Evolutionary conservation across 371 early-diverging fungal species (phyloP).

Genomic region (Umbelopsis sp.): DNA sequence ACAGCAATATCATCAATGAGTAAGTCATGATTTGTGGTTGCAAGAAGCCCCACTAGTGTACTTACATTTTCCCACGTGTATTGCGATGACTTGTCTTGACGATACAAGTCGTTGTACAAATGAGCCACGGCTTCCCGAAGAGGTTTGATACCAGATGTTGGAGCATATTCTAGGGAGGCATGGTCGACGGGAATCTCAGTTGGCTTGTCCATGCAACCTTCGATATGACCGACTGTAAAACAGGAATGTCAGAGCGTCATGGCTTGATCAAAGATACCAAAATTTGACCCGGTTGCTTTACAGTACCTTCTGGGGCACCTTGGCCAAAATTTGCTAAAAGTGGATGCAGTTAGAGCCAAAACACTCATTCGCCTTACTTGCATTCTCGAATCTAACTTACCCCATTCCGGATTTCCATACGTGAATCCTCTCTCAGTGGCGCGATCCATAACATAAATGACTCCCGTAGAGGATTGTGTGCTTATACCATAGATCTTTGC

Average conservation of each 20-base stretch:
- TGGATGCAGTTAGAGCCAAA: neutral
- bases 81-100: conserved; percentile 41
- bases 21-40: neutral
- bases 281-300: neutral
- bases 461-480: conserved; percentile 48
- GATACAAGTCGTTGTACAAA: conserved; percentile 52
- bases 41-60: neutral
- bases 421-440: conserved; percentile 47
- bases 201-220: conserved; percentile 42
- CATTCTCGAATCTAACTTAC: conserved; percentile 21
- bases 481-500: conserved; percentile 35
- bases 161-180: conserved; percentile 41
- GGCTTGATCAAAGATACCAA: no score
- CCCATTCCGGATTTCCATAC: conserved; percentile 44
- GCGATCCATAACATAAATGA: conserved; percentile 58
- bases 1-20: neutral
- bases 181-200: conserved; percentile 30
- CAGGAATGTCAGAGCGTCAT: neutral
- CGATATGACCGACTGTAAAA: conserved; percentile 42
- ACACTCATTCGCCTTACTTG: neutral
- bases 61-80: conserved; percentile 54
- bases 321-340: conserved; percentile 54
- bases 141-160: conserved; percentile 45
- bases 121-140: conserved; percentile 52
- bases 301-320: conserved; percentile 56